phyloP scores from a whole-genome alignment of 495 filamentous ascomycete genomes.

The Talaromyces wortmannii region DNA sequence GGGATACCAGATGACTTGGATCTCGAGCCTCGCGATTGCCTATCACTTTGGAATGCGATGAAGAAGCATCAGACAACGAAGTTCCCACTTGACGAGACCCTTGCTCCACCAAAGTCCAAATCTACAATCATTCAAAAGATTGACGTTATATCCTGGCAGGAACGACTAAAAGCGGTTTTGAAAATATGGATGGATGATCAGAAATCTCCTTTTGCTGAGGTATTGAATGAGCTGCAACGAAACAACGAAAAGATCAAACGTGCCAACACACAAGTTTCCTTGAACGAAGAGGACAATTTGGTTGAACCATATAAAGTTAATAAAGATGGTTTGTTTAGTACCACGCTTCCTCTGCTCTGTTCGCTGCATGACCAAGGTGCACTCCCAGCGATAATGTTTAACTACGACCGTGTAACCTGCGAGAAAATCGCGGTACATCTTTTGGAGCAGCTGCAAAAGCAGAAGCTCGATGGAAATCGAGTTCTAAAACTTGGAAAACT shows the following conservation, averaged over 20 bases:
- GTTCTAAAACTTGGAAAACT: constrained; percentile 49
- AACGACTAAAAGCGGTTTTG: constrained; percentile 50
- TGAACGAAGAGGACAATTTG: background rate
- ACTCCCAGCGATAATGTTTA: constrained; percentile 70
- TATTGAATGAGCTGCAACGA: constrained; percentile 34
- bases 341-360: constrained; percentile 52
- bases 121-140: constrained; percentile 45
- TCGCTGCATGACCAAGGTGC: constrained; percentile 56
- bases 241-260: background rate
- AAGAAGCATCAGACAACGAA: constrained; percentile 34
- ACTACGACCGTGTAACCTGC: constrained; percentile 60
- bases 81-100: constrained; percentile 33
- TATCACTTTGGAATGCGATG: constrained; percentile 57
- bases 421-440: constrained; percentile 47
- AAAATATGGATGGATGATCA: constrained; percentile 51
- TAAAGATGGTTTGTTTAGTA: constrained; percentile 21
- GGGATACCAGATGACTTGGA: constrained; percentile 58
- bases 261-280: background rate
- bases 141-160: constrained; percentile 61
- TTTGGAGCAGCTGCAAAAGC: constrained; percentile 39
- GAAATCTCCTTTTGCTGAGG: constrained; percentile 53
- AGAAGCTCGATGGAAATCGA: constrained; percentile 52
- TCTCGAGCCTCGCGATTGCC: constrained; percentile 66
- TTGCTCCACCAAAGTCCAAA: constrained; percentile 40
- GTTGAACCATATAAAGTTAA: constrained; percentile 3